Evolutionary conservation across 805 yeast species (phyloP).

Genomic region (Ascoidea rubescens): DNA sequence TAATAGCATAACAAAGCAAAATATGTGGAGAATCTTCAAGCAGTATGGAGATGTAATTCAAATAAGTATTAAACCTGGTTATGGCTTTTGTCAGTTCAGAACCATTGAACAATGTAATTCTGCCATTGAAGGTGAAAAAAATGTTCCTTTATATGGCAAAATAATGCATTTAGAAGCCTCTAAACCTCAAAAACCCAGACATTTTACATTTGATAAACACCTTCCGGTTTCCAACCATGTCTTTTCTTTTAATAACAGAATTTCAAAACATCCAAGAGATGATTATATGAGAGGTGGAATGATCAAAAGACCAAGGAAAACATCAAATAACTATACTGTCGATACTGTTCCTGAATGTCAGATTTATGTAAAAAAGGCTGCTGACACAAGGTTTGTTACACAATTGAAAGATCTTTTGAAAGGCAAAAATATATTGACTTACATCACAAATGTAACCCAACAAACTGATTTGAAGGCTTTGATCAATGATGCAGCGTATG

Average conservation of each 20-base stretch:
- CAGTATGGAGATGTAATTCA: constrained; percentile 72
- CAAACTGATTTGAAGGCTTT: constrained; percentile 26
- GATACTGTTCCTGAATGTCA: constrained; percentile 25
- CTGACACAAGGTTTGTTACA: constrained; percentile 30
- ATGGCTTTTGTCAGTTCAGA: constrained; percentile 59
- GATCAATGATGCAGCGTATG: constrained; percentile 66
- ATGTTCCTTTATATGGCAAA: constrained; percentile 50
- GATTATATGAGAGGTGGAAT: constrained; percentile 19
- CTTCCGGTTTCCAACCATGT: neutral
- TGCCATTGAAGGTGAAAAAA: constrained; percentile 59
- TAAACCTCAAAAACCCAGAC: constrained; percentile 27
- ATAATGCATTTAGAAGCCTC: constrained; percentile 61
- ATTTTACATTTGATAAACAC: too few species aligned
- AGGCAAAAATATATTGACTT: neutral
- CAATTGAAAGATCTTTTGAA: constrained; percentile 17
- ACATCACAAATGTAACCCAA: constrained; percentile 23
- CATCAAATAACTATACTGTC: constrained; percentile 5
- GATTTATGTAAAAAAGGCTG: constrained; percentile 30
- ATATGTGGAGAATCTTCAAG: constrained; percentile 61
- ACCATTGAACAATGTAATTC: constrained; percentile 50
- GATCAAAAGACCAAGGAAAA: constrained; percentile 15
- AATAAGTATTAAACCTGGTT: constrained; percentile 65
- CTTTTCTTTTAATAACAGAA: constrained; percentile 5
- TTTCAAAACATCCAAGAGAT: constrained; percentile 12
- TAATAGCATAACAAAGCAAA: constrained; percentile 53